Conservation (phyloP, 1,284 basidiomycete species). For the Sanguinoderma infundibulare region DNA sequence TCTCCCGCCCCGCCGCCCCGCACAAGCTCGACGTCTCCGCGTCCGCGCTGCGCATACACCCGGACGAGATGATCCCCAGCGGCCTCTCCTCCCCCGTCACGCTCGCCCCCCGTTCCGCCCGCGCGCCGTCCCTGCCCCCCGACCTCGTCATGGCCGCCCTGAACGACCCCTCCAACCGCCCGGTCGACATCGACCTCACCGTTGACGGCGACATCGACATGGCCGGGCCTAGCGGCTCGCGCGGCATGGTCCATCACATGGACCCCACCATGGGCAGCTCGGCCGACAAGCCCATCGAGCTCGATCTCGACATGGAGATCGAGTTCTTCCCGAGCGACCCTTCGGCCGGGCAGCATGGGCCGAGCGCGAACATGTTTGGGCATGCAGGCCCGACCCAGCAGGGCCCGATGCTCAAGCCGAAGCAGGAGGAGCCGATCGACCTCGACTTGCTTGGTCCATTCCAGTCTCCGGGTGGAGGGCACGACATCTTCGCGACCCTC, state of each 20-base stretch:
- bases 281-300: conserved; percentile 79
- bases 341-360: not conserved
- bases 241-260: conserved; percentile 26
- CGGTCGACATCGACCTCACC: conserved; percentile 50
- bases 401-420: conserved; percentile 19
- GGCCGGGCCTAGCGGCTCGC: conserved; percentile 5
- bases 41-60: conserved; percentile 59
- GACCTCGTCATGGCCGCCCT: conserved; percentile 68
- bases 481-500: conserved; percentile 28
- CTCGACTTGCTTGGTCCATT: conserved; percentile 28
- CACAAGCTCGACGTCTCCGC: conserved; percentile 77
- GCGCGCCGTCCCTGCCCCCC: conserved; percentile 51
- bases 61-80: conserved; percentile 62
- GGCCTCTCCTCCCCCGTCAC: conserved; percentile 77
- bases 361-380: conserved; percentile 14
- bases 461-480: conserved; percentile 11
- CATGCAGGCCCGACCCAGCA: conserved; percentile 7
- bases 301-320: conserved; percentile 76
- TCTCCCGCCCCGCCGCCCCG: conserved; percentile 70
- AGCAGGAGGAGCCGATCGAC: conserved; percentile 29
- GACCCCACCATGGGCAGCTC: conserved; percentile 56
- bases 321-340: conserved; percentile 35
- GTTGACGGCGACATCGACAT: conserved; percentile 36
- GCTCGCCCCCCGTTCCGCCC: conserved; percentile 76
- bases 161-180: conserved; percentile 34